Percentiles rank a stretch among this genome's conserved stretches.
Conservation (phyloP, 768 basidiomycete genomes). For the Auricularia auricula-judae region DNA sequence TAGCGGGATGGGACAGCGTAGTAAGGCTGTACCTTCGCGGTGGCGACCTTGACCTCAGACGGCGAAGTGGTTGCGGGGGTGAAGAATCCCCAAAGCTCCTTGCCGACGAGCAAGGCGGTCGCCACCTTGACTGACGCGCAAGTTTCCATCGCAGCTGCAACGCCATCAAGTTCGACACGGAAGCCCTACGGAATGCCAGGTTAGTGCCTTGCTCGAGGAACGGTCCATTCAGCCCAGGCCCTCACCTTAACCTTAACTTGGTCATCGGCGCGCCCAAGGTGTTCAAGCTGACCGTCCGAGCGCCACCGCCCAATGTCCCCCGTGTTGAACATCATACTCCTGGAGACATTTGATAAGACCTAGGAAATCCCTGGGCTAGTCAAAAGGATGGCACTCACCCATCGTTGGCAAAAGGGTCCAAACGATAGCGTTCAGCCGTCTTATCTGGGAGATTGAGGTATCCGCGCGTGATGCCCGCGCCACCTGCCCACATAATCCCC, state of each 20-base stretch:
- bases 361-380: neutral
- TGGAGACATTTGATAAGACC: neutral
- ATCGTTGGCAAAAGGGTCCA: slow-evolving; percentile 10
- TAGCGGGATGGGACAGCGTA: slow-evolving; percentile 13
- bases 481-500: slow-evolving; percentile 15
- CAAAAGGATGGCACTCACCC: neutral
- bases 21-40: slow-evolving; percentile 8
- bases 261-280: slow-evolving; percentile 13
- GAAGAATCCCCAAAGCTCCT: slow-evolving; percentile 13
- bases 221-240: neutral
- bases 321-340: slow-evolving; percentile 15
- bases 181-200: slow-evolving; percentile 5
- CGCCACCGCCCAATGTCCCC: slow-evolving; percentile 13
- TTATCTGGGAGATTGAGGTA: slow-evolving; percentile 14
- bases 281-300: slow-evolving; percentile 12
- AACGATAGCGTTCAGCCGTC: slow-evolving; percentile 9
- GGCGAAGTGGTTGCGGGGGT: slow-evolving; percentile 4
- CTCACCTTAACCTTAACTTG: slow-evolving; percentile 13
- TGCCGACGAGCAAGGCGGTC: slow-evolving; percentile 9
- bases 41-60: slow-evolving; percentile 1
- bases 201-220: neutral
- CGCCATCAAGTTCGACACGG: slow-evolving; percentile 15
- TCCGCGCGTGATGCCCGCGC: slow-evolving; percentile 12
- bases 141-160: slow-evolving; percentile 10
- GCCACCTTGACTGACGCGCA: slow-evolving; percentile 4